phyloP scores from a whole-genome alignment of 805 yeast genomes.

The Candida verbasci region DNA sequence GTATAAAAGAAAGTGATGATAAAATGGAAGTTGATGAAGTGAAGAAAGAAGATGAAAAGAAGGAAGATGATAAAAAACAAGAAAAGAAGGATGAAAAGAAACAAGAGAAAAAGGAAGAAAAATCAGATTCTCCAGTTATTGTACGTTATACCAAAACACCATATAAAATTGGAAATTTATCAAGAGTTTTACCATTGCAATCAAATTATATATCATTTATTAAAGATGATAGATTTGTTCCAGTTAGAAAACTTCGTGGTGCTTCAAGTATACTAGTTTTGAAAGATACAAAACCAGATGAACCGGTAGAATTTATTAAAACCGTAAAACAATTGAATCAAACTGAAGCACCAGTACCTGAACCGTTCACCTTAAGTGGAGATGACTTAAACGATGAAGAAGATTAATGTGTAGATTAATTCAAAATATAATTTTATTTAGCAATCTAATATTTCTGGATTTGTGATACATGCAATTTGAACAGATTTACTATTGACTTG shows the following conservation, averaged over 20 bases:
- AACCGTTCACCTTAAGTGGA: constrained; percentile 61
- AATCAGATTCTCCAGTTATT: constrained; percentile 29
- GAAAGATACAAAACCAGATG: constrained; percentile 57
- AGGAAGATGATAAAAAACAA: constrained; percentile 10
- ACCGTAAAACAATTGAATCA: constrained; percentile 78
- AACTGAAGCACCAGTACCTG: constrained; percentile 71
- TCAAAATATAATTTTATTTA: neutral
- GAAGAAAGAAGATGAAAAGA: constrained; percentile 14
- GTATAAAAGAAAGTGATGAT: constrained; percentile 46
- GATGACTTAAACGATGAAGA: constrained; percentile 45
- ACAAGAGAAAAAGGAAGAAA: constrained; percentile 16
- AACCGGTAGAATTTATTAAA: constrained; percentile 63
- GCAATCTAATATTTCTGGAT: constrained; percentile 2
- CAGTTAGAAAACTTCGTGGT: constrained; percentile 73
- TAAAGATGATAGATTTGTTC: constrained; percentile 72
- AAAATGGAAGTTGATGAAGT: constrained; percentile 40
- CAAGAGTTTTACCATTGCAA: constrained; percentile 88
- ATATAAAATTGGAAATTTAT: constrained; percentile 69
- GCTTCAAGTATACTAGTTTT: constrained; percentile 69
- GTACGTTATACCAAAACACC: constrained; percentile 59
- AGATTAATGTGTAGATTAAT: constrained; percentile 10
- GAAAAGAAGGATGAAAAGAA: constrained; percentile 30
- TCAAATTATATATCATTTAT: constrained; percentile 74
- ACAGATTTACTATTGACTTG: constrained; percentile 1
- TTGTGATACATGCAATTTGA: constrained; percentile 10